These are phyloP conservation scores for Neurospora sp. DNA, from an alignment of 495 filamentous ascomycete genomes.

Conservation along the genomic window DNA sequence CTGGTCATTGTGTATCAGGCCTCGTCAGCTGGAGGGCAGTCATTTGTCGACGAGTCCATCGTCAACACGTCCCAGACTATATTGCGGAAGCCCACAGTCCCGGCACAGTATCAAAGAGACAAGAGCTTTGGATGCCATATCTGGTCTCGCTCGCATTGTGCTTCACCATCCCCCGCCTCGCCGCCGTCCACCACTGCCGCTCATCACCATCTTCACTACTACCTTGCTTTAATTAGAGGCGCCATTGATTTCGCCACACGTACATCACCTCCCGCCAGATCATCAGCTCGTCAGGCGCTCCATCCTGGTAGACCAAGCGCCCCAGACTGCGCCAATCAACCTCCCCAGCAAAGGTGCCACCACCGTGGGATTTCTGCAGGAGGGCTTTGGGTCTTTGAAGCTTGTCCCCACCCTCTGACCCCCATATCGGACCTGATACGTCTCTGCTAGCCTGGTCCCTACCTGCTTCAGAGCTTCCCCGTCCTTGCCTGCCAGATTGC, in stretches of 20 bases:
- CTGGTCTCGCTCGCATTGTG: constrained; percentile 8
- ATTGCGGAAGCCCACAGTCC: constrained; percentile 24
- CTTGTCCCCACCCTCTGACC: constrained; percentile 7
- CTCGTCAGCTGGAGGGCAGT: constrained; percentile 20
- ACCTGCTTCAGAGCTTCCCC: background rate
- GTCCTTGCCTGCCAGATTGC: background rate
- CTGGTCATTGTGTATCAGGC: constrained; percentile 24
- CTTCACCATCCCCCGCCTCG: constrained; percentile 1
- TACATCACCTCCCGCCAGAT: constrained; percentile 10
- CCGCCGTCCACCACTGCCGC: constrained; percentile 11
- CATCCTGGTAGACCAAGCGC: constrained; percentile 9
- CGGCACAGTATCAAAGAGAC: background rate
- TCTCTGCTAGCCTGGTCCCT: background rate
- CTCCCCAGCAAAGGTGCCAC: constrained; percentile 17
- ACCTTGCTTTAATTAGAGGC: constrained; percentile 15
- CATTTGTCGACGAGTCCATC: constrained; percentile 6
- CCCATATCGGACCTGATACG: constrained; percentile 11
- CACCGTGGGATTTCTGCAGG: constrained; percentile 21
- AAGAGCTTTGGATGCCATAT: constrained; percentile 11
- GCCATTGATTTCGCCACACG: constrained; percentile 12
- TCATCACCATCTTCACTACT: constrained; percentile 2
- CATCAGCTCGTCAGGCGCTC: constrained; percentile 5
- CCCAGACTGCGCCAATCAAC: constrained; percentile 20
- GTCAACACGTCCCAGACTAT: constrained; percentile 14
- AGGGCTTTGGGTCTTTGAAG: constrained; percentile 5